These are phyloP conservation scores for Dothideomycetes sp. DNA, from an alignment of 2,329 filamentous ascomycete genomes.

Conservation along the genomic window DNA sequence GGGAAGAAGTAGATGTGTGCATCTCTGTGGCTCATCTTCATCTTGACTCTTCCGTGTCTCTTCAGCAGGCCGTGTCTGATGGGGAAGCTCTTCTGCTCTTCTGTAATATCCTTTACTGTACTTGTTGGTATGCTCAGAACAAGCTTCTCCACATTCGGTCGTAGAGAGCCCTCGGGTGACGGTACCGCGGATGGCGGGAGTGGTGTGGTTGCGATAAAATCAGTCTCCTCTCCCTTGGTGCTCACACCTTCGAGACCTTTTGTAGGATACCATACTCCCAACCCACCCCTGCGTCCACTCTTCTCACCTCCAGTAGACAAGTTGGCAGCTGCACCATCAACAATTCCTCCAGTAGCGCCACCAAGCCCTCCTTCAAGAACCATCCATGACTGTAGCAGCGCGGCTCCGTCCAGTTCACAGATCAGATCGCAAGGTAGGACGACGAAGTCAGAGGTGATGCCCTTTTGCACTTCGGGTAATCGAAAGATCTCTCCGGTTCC, in stretches of 20 bases:
- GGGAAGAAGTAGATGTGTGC: constrained; percentile 94
- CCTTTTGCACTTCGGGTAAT: constrained; percentile 67
- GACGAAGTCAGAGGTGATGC: constrained; percentile 76
- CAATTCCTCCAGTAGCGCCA: constrained; percentile 43
- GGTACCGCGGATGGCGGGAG: constrained; percentile 48
- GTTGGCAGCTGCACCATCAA: constrained; percentile 34
- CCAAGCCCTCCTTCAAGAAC: constrained; percentile 62
- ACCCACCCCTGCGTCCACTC: constrained; percentile 59
- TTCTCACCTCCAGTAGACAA: constrained; percentile 42
- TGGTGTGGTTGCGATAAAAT: constrained; percentile 74
- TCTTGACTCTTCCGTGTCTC: constrained; percentile 62
- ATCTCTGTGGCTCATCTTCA: constrained; percentile 77
- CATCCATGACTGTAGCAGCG: constrained; percentile 86
- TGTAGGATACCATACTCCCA: constrained; percentile 87
- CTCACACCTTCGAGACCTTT: constrained; percentile 54
- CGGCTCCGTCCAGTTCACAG: constrained; percentile 75
- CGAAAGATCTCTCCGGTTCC: constrained; percentile 84
- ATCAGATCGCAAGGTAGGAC: constrained; percentile 89
- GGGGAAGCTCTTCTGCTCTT: constrained; percentile 61
- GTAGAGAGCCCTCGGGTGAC: constrained; percentile 52
- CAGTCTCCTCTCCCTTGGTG: constrained; percentile 83
- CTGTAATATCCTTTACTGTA: constrained; percentile 71
- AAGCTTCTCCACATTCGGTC: constrained; percentile 61
- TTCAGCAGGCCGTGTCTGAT: constrained; percentile 66
- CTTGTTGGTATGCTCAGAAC: constrained; percentile 84